Evolutionary conservation across 768 basidiomycete genomes (phyloP).

Genomic region (Russula lepida): DNA sequence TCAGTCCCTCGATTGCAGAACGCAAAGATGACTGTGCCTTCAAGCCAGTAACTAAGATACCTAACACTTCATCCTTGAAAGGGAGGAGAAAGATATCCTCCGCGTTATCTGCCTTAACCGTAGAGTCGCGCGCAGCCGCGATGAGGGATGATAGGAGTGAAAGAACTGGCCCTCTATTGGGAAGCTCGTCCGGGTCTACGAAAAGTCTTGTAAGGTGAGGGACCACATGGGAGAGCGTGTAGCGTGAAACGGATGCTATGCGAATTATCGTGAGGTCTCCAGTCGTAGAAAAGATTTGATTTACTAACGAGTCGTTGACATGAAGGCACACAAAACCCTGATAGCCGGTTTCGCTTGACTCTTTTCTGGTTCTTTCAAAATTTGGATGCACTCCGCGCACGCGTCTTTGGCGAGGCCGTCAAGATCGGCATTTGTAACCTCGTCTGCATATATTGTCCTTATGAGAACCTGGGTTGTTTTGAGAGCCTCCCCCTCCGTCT

Average conservation of each 20-base stretch:
- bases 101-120: constrained; percentile 15
- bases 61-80: constrained; percentile 72
- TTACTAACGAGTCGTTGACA: constrained; percentile 62
- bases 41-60: constrained; percentile 51
- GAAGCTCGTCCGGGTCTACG: constrained; percentile 57
- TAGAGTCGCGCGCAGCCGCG: constrained; percentile 41
- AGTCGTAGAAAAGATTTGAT: neutral
- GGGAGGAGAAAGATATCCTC: constrained; percentile 33
- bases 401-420: constrained; percentile 62
- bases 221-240: constrained; percentile 57
- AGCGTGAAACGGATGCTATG: constrained; percentile 59
- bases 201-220: constrained; percentile 75
- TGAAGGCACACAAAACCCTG: constrained; percentile 70
- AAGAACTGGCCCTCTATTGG: constrained; percentile 59
- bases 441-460: constrained; percentile 53
- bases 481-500: constrained; percentile 69
- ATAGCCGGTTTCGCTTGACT: constrained; percentile 83
- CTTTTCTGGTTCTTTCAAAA: constrained; percentile 88
- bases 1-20: constrained; percentile 58
- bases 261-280: neutral
- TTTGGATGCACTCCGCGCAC: constrained; percentile 70
- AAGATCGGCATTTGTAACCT: constrained; percentile 32
- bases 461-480: constrained; percentile 65
- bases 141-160: constrained; percentile 60
- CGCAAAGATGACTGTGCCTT: constrained; percentile 42